Base-by-base conservation (phyloP, 73 alveolate genomes). In the Paraurostyla sp. region DNA sequence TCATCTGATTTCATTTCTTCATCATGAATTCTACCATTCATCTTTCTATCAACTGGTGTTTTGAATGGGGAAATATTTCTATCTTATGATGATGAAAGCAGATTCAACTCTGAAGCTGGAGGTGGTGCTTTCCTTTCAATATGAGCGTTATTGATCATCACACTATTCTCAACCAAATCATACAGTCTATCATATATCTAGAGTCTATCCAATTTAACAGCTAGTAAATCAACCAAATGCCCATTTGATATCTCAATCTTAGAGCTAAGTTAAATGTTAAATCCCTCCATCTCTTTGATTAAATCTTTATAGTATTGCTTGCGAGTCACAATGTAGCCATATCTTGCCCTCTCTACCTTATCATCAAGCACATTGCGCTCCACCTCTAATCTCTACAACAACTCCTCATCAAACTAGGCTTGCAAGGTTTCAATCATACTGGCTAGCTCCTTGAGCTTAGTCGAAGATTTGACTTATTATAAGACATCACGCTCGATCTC, bases 331-430 rank as follows among this genome's bases (percentile, higher is more conserved):
- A 60, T 60, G 23, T 60, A 60, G 9, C 52, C 78, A 60, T 13
- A 60, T 11, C 78, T 25, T 18, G 45, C 50, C 13, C 52, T 60
- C 4, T 60, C 52, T 9, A 60, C 78, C 25, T 60, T 60, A 27
- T 60, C 78, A 60, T 60, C 49, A 4, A 60, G 25, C 23, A 60
- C 78, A 30, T 33, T 33, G 9, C 78, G 9, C 78, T 60, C 78
- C 50, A 60, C 25, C 32, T 60, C 78, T 4, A 60, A 23, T 60
- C 78, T 60, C 9, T 60, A 50, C 51, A 60, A 30, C 7, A 60
- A 27, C 50, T 60, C 78, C 49, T 60, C 78, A 27, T 60, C 78
- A 60, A 60, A 60, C 78, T 60, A 33, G 13, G 78, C 78, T 13
- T 60, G 7, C 15, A 60, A 30, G 50, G 78, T 60, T 23, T 60